These are phyloP conservation scores for Parietaria judaica DNA, from an alignment of 306 rosid genomes.

Conservation along the genomic window DNA sequence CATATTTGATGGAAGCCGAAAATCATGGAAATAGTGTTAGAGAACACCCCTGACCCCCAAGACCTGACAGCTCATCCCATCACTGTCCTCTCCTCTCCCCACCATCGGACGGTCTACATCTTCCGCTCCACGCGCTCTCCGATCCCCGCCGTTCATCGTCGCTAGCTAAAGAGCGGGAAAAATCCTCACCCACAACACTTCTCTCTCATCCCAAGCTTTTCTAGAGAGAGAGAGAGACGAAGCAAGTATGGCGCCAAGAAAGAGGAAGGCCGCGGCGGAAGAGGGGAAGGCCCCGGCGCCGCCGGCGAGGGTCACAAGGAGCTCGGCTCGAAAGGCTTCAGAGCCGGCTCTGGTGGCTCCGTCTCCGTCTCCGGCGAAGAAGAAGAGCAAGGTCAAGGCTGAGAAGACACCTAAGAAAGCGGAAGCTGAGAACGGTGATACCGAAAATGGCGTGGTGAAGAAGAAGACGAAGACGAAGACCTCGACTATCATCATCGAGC, in stretches of 20 bases:
- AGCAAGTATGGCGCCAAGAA: conserved; percentile 38
- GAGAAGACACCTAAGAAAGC: conserved; percentile 1
- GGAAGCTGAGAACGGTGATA: neutral
- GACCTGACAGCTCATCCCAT: neutral
- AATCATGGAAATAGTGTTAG: too few species aligned
- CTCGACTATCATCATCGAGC: conserved; percentile 36
- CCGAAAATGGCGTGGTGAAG: conserved; percentile 13
- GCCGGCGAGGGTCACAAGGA: conserved; percentile 23
- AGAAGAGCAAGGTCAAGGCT: conserved; percentile 12
- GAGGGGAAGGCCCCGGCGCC: conserved; percentile 4
- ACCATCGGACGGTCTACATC: neutral
- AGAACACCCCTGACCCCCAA: neutral
- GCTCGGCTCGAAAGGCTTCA: conserved; percentile 20
- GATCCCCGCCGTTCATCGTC: conserved; percentile 20
- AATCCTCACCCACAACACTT: neutral
- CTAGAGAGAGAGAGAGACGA: conserved; percentile 1
- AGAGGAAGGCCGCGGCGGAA: conserved; percentile 22
- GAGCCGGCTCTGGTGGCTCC: neutral
- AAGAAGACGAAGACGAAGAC: neutral
- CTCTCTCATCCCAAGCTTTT: neutral
- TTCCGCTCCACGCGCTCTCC: neutral
- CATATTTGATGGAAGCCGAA: too few species aligned
- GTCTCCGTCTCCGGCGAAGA: conserved; percentile 9
- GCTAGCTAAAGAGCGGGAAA: conserved; percentile 26
- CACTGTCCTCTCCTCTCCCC: neutral